Evolutionary conservation across 441 rosid species (phyloP), one percentile per base, ranked within the genome.

Genomic region (Populus hybrid): DNA sequence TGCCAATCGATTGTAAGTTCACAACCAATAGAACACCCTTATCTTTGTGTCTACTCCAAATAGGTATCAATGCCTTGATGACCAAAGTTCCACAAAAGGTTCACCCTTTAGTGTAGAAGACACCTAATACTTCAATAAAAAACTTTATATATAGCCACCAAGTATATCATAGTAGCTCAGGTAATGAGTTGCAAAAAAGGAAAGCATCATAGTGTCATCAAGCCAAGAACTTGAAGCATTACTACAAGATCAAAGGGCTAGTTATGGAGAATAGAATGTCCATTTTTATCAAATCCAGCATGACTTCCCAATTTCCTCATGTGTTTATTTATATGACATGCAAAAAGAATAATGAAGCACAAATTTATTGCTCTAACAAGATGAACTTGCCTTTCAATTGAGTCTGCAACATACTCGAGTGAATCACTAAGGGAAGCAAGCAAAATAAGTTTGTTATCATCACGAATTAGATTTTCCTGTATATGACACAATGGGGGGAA

Each of bases 381-480:
- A 67, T 9, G 35, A 66, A 76, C 93, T 87, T 87, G 88, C 99
- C 98, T 93, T 87, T 95, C 95, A 78, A 97, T 95, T 69, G 99
- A 97, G 75, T 91, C 97, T 14, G 99, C 99, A 81, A 93, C 92
- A 80, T 90, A 95, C 85, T 97, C 99, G 84, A 93, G 90, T n/a
- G 99, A 97, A 91, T 97, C 98, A 85, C 99, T 92, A 50, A 97
- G 91, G 69, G 99, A 97, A 76, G 99, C 99, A 76, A 97, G 85
- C 90, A 97, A 88, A 84, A 95, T 86, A 79, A 97, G 90, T 84
- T 93, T 97, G 90, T 88, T 91, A 83, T 92, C 98, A 87, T 97
- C 99, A 79, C 89, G 98, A 77, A 97, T 97, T 80, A 95, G 87
- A 90, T 93, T 92, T 67, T 97, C 99, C 99, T 95, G 97, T 80